A percentile compares a stretch with the other conserved stretches of the same genome.
Conservation (phyloP, 371 early-diverging fungal species). For the Mucor mucedo region DNA sequence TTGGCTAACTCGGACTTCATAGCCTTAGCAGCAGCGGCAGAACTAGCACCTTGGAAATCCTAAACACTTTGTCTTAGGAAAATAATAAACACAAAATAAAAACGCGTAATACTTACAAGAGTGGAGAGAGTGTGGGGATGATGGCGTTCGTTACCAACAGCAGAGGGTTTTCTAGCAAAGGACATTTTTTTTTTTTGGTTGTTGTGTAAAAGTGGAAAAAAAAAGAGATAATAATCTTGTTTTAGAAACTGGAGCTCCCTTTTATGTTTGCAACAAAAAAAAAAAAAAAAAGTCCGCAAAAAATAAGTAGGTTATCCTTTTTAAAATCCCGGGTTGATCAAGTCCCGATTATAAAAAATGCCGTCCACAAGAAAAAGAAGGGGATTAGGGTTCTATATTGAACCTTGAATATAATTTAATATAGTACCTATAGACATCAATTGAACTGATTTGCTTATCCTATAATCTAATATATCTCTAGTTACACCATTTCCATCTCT, state of each 20-base stretch:
- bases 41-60: slow-evolving; percentile 72
- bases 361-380: neutral
- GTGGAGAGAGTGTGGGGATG: slow-evolving; percentile 68
- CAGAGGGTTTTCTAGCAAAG: slow-evolving; percentile 44
- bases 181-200: slow-evolving; percentile 22
- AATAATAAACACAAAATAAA: neutral
- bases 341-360: neutral
- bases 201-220: neutral
- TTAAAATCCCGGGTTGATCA: slow-evolving; percentile 2
- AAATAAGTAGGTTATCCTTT: neutral
- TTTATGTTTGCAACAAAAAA: slow-evolving; percentile 3
- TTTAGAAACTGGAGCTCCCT: slow-evolving; percentile 3
- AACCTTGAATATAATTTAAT: neutral
- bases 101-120: slow-evolving; percentile 43
- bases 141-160: slow-evolving; percentile 45
- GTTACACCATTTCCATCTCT: slow-evolving; percentile 14
- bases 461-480: neutral
- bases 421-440: neutral
- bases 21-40: slow-evolving; percentile 69
- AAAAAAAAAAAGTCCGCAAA: slow-evolving; percentile 1
- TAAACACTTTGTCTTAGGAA: slow-evolving; percentile 18
- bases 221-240: slow-evolving; percentile 1
- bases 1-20: slow-evolving; percentile 68
- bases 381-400: neutral
- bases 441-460: neutral